These are phyloP conservation scores for Tribonema minus DNA, from an alignment of 108 stramenopile genomes.

Conservation along the genomic window DNA sequence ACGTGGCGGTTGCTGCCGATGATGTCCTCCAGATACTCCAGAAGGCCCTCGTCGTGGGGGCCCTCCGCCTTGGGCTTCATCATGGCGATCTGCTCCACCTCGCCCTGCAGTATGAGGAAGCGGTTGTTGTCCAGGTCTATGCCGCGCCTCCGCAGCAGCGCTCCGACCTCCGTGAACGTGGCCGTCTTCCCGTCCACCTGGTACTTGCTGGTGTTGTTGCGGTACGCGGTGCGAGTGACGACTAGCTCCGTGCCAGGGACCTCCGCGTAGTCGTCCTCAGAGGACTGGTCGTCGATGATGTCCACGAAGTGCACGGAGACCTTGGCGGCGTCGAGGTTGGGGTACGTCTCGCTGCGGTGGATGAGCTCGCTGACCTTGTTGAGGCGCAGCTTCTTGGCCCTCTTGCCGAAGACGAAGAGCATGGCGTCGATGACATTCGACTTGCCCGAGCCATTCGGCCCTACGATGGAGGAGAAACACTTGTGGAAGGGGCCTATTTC, in stretches of 20 bases:
- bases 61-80: slow-evolving; percentile 94
- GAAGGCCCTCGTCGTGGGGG: slow-evolving; percentile 89
- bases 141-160: slow-evolving; percentile 74
- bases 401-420: slow-evolving; percentile 98
- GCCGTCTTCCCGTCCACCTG: slow-evolving; percentile 76
- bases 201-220: slow-evolving; percentile 82
- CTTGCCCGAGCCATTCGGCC: slow-evolving; percentile 75
- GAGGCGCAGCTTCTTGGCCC: slow-evolving; percentile 92
- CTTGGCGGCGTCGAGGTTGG: slow-evolving; percentile 68
- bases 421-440: slow-evolving; percentile 98
- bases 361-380: slow-evolving; percentile 94
- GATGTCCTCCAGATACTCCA: slow-evolving; percentile 98
- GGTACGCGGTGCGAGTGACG: slow-evolving; percentile 74
- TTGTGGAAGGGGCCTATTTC: slow-evolving; percentile 65
- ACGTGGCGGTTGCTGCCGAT: slow-evolving; percentile 92
- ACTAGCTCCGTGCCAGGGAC: slow-evolving; percentile 72
- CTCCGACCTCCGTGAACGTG: slow-evolving; percentile 71
- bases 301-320: slow-evolving; percentile 90
- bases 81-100: slow-evolving; percentile 98
- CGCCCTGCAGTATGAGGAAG: slow-evolving; percentile 96
- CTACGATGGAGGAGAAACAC: slow-evolving; percentile 85
- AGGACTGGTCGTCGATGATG: slow-evolving; percentile 66
- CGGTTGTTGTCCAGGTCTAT: slow-evolving; percentile 98
- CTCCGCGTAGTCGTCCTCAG: slow-evolving; percentile 56
- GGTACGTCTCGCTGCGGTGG: slow-evolving; percentile 71